Base-by-base conservation (phyloP, 192 early-diverging fungal species). In the Coemansia guatemalensis region DNA sequence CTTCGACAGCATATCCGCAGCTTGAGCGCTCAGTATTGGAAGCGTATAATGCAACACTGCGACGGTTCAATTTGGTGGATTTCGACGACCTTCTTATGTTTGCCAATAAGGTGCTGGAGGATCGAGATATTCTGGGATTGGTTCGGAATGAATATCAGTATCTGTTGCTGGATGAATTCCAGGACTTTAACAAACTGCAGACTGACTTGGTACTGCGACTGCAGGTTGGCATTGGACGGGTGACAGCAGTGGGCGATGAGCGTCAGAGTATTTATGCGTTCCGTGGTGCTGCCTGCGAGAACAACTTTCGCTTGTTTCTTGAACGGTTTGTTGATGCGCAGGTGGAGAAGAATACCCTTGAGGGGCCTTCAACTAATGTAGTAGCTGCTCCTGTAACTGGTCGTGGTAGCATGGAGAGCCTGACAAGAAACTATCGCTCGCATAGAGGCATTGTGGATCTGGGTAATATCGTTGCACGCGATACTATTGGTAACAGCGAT, bases 241-340 rank as follows among this genome's bases (percentile, higher is more conserved):
- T 81, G 21, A 81, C 78, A 7, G 78, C 78, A 1, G 78, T 81
- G 18, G 78, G 78, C 29, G 78, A 81, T 35, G 67, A 75, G 67
- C 66, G 73, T 8, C 78, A 81, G 65, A 75, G 73, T 57, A 81
- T 81, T 47, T 81, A 72, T 35, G 78, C 67, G 17, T 81, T 81
- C 62, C 69, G 78, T 17, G 78, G 78, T 0, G 78, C 78, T 5
- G 60, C 73, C 0, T 81, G 73, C 48, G 74, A 75, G 64, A 48
- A 67, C 49, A 81, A 81, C 58, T 81, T 75, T 35, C 54, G 57
- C 25, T 61, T 66, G 3, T 81, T 81, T 29, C 48, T 81, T 39
- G 56, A 58, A 12, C 23, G 20, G 24, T 81, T 81, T 66, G 73
- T 81, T 9, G 78, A 81, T 41, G 78, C 78, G 32, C 58, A 61